Base-by-base conservation (phyloP, 2,329 filamentous ascomycete genomes). In the Curvularia eragrostidis region DNA sequence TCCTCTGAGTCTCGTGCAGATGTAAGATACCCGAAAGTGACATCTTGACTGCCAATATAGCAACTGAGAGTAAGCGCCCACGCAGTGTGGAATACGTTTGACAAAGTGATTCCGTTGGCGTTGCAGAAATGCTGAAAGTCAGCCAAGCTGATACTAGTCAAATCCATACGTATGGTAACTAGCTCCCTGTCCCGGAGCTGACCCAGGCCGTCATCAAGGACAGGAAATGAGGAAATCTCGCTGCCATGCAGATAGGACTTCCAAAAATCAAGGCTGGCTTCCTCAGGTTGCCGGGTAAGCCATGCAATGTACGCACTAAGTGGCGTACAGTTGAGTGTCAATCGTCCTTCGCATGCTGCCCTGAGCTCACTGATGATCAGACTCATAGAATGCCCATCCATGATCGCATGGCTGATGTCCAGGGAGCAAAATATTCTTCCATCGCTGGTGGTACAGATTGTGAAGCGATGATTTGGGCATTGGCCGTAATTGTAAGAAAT, bases 21-120 rank as follows among this genome's bases (percentile, higher is more conserved):
- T 0, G 68, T 73, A 48, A 81, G 75, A 59, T 81, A 82, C 10
- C 79, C 79, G 61, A 84, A 83, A 18, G 75, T 80, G 18, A 79
- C 74, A 21, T 79, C 70, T 3, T 64, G 61, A 21, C 67, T 73
- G 12, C 72, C 75, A 3, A 77, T 75, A 58, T 77, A 79, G 42
- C 56, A 68, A n/a, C 71, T 73, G 23, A 80, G 57, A 2, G 74
- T 73, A 18, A 79, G 52, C 1, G 71, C 77, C 78, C 78, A 80
- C 5, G 78, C 77, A 1, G 74, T 70, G 39, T 78, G 76, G 56
- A 80, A 73, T 0, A 78, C 76, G 56, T 83, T 84, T 2, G 82
- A 78, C 1, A 84, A 54, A 0, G 83, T 85, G 18, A 84, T 71
- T 3, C 78, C 78, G 47, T 77, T 69, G 6, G 69, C 63, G 38